Percentiles rank a stretch among this genome's conserved stretches.
Evolutionary conservation across 228 moss, liverwort and hornwort genomes (phyloP).

Genomic region (Sphagnum fallax): DNA sequence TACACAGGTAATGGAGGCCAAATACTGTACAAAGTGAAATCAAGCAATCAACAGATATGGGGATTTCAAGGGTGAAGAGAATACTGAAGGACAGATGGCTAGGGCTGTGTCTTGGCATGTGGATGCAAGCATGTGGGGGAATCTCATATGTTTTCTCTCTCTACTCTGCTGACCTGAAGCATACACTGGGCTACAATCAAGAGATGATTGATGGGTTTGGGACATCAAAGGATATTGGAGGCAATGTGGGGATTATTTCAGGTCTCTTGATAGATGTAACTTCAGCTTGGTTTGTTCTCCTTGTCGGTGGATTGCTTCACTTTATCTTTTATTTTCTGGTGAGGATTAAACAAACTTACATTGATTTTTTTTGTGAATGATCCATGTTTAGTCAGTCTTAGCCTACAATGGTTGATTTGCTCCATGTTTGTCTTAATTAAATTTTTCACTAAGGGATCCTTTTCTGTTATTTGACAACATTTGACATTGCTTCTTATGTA

Average conservation of each 20-base stretch:
- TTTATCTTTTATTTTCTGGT: slow-evolving; percentile 86
- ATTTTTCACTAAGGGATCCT: neutral
- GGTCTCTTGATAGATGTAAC: slow-evolving; percentile 92
- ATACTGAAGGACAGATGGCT: slow-evolving; percentile 74
- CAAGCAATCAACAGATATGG: slow-evolving; percentile 24
- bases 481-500: slow-evolving; percentile 23
- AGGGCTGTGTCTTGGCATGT: slow-evolving; percentile 95
- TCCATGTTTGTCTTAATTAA: neutral
- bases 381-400: neutral
- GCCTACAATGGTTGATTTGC: neutral
- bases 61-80: slow-evolving; percentile 41
- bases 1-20: no score
- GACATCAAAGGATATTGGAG: slow-evolving; percentile 93
- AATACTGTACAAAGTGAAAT: no score
- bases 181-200: slow-evolving; percentile 78
- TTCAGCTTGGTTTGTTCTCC: slow-evolving; percentile 97
- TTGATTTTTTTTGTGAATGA: neutral
- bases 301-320: slow-evolving; percentile 85
- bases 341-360: slow-evolving; percentile 7
- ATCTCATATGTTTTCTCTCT: slow-evolving; percentile 95
- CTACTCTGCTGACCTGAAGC: slow-evolving; percentile 91
- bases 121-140: slow-evolving; percentile 98
- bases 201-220: slow-evolving; percentile 95
- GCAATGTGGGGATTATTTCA: slow-evolving; percentile 90
- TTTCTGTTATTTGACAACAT: neutral